Evolutionary conservation across 768 basidiomycete species (phyloP), one percentile per base, ranked within the genome.

Genomic region (Tubosaeta sp.): DNA sequence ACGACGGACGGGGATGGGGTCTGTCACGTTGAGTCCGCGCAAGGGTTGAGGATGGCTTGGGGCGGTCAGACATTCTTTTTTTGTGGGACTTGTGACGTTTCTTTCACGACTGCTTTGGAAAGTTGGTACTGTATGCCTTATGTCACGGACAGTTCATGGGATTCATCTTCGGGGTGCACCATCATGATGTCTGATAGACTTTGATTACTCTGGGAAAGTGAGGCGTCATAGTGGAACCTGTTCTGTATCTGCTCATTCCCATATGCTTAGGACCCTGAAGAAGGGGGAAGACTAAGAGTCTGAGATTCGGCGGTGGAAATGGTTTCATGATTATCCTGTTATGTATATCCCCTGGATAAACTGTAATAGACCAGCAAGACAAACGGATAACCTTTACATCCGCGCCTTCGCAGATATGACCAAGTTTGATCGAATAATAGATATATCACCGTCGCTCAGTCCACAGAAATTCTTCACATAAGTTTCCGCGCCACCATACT

Each of bases 401-500:
- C 69, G 61, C 33, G 68, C 68, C 48, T 62, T 69, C 17, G 66
- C 41, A 37, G 60, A 42, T n/a, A 56, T 66, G 31, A 84, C 68
- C 34, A 91, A 68, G 60, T 87, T 85, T 27, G 68, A 72, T 53
- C 78, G 79, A 50, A 91, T 83, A 16, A 61, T 74, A 17, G 62
- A 60, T 57, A 90, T 75, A 55, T 91, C 90, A 14, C 79, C 80
- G 53, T 85, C 80, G 5, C 77, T 75, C 45, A 91, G 74, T 11
- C 74, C 75, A n/a, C 80, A 70, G 59, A 78, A 78, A 11, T 72
- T 64, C 67, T 76, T 80, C 9, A 81, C 61, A 58, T 91, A 92
- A 46, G 64, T 73, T 59, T 87, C 82, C 1, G 76, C 83, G 22
- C 88, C 87, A 1, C 82, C 82, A 58, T 89, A 91, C 53, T 79